Conservation (phyloP, 352 stramenopile species). For the Pythium insidiosum region DNA sequence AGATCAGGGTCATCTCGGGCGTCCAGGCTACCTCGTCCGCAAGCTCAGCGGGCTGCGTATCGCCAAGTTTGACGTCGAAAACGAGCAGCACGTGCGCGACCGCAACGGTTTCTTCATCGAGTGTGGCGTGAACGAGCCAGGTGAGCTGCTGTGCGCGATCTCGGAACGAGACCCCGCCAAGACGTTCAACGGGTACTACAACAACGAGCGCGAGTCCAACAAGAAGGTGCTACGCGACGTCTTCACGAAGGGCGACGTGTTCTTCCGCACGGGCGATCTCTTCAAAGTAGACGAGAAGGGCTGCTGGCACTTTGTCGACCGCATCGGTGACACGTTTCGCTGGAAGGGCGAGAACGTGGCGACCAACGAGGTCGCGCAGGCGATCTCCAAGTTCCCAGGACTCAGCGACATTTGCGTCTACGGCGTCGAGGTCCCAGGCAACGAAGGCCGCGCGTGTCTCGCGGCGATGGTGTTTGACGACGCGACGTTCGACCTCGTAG, state of each 20-base stretch:
- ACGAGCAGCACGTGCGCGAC: conserved; percentile 52
- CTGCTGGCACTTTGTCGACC: conserved; percentile 88
- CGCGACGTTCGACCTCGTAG: conserved; percentile 36
- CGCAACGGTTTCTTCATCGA: conserved; percentile 39
- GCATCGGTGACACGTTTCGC: conserved; percentile 90
- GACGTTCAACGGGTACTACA: conserved; percentile 87
- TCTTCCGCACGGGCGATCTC: conserved; percentile 90
- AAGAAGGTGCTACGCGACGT: conserved; percentile 84
- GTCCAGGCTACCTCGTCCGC: conserved; percentile 44
- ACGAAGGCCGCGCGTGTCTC: conserved; percentile 78
- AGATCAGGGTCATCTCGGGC: conserved; percentile 61
- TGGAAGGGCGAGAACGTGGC: conserved; percentile 93
- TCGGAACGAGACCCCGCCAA: conserved; percentile 36
- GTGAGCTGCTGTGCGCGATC: conserved; percentile 68
- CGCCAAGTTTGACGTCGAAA: conserved; percentile 72
- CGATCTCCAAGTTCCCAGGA: conserved; percentile 65
- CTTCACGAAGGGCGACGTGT: conserved; percentile 79
- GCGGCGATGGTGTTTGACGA: conserved; percentile 79
- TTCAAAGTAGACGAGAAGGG: conserved; percentile 66
- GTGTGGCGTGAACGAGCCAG: conserved; percentile 49
- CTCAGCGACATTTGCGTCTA: conserved; percentile 79
- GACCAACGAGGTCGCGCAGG: conserved; percentile 84
- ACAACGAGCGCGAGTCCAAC: conserved; percentile 55
- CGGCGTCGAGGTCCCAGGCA: conserved; percentile 57
- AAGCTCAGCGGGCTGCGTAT: conserved; percentile 54